Conservation (phyloP, 2,329 filamentous ascomycete genomes). For the Beauveria bassiana region DNA sequence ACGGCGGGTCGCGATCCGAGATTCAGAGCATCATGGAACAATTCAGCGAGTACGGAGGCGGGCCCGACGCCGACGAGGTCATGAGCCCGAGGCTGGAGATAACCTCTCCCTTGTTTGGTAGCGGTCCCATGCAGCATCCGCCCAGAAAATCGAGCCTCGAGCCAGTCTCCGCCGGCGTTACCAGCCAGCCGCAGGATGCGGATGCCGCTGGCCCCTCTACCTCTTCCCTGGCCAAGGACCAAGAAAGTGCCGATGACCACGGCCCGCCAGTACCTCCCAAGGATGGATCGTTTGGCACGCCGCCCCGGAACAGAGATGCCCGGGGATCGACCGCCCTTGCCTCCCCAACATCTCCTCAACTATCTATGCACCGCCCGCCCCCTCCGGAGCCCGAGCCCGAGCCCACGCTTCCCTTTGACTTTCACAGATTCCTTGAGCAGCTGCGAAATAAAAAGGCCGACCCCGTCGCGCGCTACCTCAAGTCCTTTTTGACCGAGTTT, state of each 20-base stretch:
- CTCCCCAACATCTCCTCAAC: conserved; percentile 38
- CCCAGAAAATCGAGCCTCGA: conserved; percentile 83
- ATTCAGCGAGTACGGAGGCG: conserved; percentile 69
- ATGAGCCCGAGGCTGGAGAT: conserved; percentile 86
- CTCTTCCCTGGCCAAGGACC: conserved; percentile 31
- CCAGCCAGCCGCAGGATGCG: conserved; percentile 38
- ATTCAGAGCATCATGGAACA: conserved; percentile 98
- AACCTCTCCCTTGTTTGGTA: conserved; percentile 63
- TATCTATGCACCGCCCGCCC: conserved; percentile 53
- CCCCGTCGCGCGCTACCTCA: conserved; percentile 88
- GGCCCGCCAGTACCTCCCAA: conserved; percentile 54
- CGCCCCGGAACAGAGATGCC: conserved; percentile 31
- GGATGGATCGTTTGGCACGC: conserved; percentile 40
- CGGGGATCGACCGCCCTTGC: conserved; percentile 21
- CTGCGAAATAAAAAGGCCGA: conserved; percentile 95
- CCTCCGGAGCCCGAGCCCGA: conserved; percentile 72
- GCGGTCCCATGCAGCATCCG: conserved; percentile 61
- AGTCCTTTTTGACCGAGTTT: conserved; percentile 91
- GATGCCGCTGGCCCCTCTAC: conserved; percentile 30
- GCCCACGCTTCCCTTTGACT: conserved; percentile 85
- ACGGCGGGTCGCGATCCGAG: conserved; percentile 68
- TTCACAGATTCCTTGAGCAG: conserved; percentile 94
- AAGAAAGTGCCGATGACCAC: conserved; percentile 33
- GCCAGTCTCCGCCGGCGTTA: conserved; percentile 35
- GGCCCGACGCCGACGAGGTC: conserved; percentile 69